phyloP scores from a whole-genome alignment of 768 basidiomycete genomes.

The Xerocomellus amylosporus region DNA sequence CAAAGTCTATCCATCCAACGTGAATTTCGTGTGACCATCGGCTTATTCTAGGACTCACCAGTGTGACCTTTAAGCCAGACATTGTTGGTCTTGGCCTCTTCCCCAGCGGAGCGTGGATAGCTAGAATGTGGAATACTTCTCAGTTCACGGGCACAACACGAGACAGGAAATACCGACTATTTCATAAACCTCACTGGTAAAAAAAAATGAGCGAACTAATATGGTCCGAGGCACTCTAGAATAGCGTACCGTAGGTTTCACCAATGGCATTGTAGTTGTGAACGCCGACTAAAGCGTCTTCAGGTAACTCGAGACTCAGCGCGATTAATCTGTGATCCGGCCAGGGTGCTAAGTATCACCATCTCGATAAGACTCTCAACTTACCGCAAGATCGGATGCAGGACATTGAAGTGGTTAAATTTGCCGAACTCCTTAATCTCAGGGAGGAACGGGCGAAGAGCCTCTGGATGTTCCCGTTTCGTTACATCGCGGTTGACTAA shows the following conservation, averaged over 20 bases:
- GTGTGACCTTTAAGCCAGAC: constrained; percentile 64
- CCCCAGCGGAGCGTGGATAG: constrained; percentile 48
- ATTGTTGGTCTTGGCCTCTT: constrained; percentile 49
- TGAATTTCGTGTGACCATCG: background rate
- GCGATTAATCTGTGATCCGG: constrained; percentile 42
- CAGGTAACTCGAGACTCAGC: constrained; percentile 51
- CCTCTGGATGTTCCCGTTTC: constrained; percentile 48
- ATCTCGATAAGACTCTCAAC: background rate
- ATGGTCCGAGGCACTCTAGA: background rate
- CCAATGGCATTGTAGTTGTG: constrained; percentile 43
- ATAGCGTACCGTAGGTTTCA: constrained; percentile 41
- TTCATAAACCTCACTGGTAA: constrained; percentile 60
- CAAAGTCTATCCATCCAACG: constrained; percentile 40
- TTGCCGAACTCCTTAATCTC: constrained; percentile 50
- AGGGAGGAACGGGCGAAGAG: constrained; percentile 48
- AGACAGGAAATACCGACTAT: constrained; percentile 42
- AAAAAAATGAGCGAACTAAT: background rate
- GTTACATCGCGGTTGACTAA: constrained; percentile 51
- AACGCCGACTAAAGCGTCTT: constrained; percentile 48
- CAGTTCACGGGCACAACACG: background rate
- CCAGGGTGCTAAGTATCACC: background rate
- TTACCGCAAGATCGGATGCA: constrained; percentile 48
- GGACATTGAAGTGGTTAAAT: constrained; percentile 50
- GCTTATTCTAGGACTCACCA: constrained; percentile 29
- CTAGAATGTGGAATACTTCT: constrained; percentile 24